Evolutionary conservation across 495 filamentous ascomycete species (phyloP), one percentile per base, ranked within the genome.

Genomic region (Cetradonia linearis): DNA sequence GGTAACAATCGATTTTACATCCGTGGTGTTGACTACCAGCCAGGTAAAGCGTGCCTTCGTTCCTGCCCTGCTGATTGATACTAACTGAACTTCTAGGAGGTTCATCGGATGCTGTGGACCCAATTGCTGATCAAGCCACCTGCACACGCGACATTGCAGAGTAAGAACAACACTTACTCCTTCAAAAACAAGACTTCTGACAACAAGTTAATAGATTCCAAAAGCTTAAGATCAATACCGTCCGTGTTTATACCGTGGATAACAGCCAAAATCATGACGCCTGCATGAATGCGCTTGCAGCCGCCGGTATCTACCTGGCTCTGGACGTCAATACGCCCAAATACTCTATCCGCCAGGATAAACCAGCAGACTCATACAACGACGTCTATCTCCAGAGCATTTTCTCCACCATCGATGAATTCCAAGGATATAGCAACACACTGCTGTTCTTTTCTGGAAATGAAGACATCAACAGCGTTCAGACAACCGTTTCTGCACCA

Each of bases 381-480:
- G 80, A 83, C 56, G 82, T 83, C 55, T 98, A 98, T 68, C 81
- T 96, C 31, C 91, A 96, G 75, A 91, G 86, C 72, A 75, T 96
- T 68, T 96, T 96, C 70, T 86, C 92, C 16, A 96, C 92, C 61
- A 83, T 96, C 62, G 91, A 96, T 69, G 84, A 79, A 57, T 96
- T 97, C 67, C 77, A 80, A 65, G 85, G 87, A 67, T 97, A 95
- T 74, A 73, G 78, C 76, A 97, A 97, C 77, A 91, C 87, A 14
- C 77, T 96, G 50, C 86, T 88, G 54, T 96, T 96, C 83, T 96
- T 96, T 79, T 94, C 91, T 20, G 92, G 89, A 42, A 96, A 97
- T 71, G 92, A 97, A 74, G 91, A 95, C 63, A 90, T 96, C 78
- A 94, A 97, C 76, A 83, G 87, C 62, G 80, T 83, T 62, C 77